Evolutionary conservation across 495 filamentous ascomycete species (phyloP).

Genomic region (Penicillium longicatenatum): DNA sequence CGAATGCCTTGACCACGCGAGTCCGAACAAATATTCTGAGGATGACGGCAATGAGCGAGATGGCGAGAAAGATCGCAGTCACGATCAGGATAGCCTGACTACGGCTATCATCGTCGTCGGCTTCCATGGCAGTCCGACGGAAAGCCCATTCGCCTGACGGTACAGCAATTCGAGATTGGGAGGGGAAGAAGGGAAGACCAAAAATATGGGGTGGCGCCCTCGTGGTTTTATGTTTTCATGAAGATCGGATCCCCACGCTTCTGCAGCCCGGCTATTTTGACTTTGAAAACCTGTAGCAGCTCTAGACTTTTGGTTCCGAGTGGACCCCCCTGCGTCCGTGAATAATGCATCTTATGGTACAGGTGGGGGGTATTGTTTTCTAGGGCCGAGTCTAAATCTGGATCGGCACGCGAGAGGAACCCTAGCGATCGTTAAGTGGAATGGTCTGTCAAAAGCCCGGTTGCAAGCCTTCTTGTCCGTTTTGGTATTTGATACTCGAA

Average conservation of each 20-base stretch:
- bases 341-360: conserved; percentile 9
- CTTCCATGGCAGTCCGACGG: conserved; percentile 16
- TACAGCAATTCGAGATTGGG: not conserved
- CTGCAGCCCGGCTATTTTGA: conserved; percentile 12
- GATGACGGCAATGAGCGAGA: conserved; percentile 28
- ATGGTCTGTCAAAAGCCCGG: not conserved
- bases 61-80: conserved; percentile 33
- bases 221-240: conserved; percentile 21
- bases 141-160: conserved; percentile 16
- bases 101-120: conserved; percentile 18
- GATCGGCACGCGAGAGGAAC: conserved; percentile 17
- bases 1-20: conserved; percentile 31
- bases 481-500: not conserved
- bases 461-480: not conserved
- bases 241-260: conserved; percentile 14
- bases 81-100: conserved; percentile 33
- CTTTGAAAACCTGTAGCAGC: conserved; percentile 9
- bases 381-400: conserved; percentile 21
- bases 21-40: conserved; percentile 37
- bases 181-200: conserved; percentile 1
- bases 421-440: not conserved
- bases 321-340: conserved; percentile 8
- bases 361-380: conserved; percentile 18
- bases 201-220: conserved; percentile 4
- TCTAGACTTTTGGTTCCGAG: conserved; percentile 17